Percentiles rank a stretch among this genome's conserved stretches.
phyloP scores from a whole-genome alignment of 2,329 filamentous ascomycete genomes.

The Aspergillus texensis region DNA sequence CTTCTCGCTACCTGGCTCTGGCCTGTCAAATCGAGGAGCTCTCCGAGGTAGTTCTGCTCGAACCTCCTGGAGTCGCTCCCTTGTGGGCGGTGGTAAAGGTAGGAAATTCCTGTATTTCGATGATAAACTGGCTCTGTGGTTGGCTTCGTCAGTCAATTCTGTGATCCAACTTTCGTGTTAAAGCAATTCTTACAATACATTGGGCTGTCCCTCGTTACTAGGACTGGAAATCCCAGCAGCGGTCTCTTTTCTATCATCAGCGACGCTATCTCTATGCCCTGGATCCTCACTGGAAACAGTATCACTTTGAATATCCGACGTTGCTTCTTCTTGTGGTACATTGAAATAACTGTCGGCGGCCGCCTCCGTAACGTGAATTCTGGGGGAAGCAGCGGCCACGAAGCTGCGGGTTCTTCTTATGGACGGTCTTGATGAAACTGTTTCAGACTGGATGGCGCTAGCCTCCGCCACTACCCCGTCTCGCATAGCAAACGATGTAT shows the following conservation, averaged over 20 bases:
- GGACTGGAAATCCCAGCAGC: slow-evolving; percentile 11
- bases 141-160: neutral
- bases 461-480: neutral
- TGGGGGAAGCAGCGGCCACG: slow-evolving; percentile 25
- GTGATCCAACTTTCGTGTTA: neutral
- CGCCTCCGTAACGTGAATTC: slow-evolving; percentile 35
- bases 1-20: slow-evolving; percentile 36
- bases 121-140: slow-evolving; percentile 13
- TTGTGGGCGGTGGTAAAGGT: slow-evolving; percentile 25
- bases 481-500: neutral
- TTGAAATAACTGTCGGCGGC: slow-evolving; percentile 24
- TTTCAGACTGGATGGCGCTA: slow-evolving; percentile 1
- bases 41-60: slow-evolving; percentile 27
- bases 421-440: slow-evolving; percentile 19
- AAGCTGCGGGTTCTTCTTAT: slow-evolving; percentile 31
- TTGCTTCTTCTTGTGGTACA: slow-evolving; percentile 9
- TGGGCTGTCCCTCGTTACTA: neutral
- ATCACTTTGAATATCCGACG: slow-evolving; percentile 5
- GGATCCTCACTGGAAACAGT: neutral
- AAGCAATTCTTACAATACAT: slow-evolving; percentile 1
- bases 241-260: slow-evolving; percentile 6
- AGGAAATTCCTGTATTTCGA: slow-evolving; percentile 27
- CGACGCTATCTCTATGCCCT: neutral
- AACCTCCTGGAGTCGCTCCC: slow-evolving; percentile 28
- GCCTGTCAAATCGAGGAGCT: slow-evolving; percentile 34